These are phyloP conservation scores for Plenodomus tracheiphilus DNA, from an alignment of 2,329 filamentous ascomycete species.

Conservation along the genomic window DNA sequence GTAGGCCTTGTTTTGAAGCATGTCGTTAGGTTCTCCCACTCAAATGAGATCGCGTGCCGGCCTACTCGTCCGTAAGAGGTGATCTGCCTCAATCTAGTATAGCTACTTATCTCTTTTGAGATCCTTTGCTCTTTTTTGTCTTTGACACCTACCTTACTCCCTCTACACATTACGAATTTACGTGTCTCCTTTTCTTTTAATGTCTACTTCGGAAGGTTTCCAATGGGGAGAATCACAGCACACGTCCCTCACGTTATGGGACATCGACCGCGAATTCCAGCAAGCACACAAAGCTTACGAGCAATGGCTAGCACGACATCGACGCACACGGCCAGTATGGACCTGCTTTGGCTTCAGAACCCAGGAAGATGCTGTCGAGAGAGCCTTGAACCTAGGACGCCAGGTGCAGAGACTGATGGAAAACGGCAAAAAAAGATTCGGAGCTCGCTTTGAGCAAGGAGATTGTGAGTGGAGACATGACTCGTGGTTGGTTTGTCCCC, in stretches of 20 bases:
- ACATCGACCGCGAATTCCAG: constrained; percentile 42
- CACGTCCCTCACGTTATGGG: constrained; percentile 38
- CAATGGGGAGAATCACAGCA: constrained; percentile 36
- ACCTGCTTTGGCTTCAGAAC: constrained; percentile 26
- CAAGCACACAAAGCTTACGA: constrained; percentile 39
- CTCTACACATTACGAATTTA: constrained; percentile 4
- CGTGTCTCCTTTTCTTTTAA: constrained; percentile 9
- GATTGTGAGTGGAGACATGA: constrained; percentile 26
- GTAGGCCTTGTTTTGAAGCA: constrained; percentile 8
- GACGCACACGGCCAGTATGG: constrained; percentile 28
- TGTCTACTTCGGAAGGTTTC: constrained; percentile 14
- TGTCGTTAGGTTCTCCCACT: constrained; percentile 12
- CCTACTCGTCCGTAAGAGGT: constrained; percentile 7
- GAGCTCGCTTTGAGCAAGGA: constrained; percentile 36
- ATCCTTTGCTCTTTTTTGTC: constrained; percentile 1
- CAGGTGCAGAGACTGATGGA: constrained; percentile 32
- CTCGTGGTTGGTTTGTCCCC: not conserved
- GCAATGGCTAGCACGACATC: constrained; percentile 29
- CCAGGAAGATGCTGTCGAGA: constrained; percentile 32
- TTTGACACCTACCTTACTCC: constrained; percentile 1
- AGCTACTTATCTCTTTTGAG: constrained; percentile 7
- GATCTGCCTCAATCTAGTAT: constrained; percentile 9
- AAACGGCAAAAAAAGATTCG: constrained; percentile 31
- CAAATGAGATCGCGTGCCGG: constrained; percentile 10
- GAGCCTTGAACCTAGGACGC: constrained; percentile 31